Base-by-base conservation (phyloP, 371 early-diverging fungal genomes). In the Mucor mucedo region DNA sequence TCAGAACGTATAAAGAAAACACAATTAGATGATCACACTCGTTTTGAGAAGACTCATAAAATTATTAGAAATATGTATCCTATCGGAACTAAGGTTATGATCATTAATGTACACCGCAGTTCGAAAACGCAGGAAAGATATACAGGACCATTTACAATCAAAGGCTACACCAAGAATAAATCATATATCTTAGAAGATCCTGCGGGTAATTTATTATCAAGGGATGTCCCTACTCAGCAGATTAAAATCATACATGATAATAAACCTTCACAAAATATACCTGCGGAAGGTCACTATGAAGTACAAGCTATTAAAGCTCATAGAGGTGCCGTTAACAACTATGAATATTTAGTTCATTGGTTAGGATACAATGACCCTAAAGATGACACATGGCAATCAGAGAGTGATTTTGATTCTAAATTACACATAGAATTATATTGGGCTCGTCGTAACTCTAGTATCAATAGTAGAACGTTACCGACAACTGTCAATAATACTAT, bases 181-280 rank as follows among this genome's bases (percentile, higher is more conserved):
- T 29, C 27, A 33, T 55, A 62, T 28, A 48, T 49, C 0, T n/a
- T 62, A 33, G 21, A 5, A 2, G 62, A 62, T 39, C 13, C n/a
- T 14, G 42, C 54, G 9, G 38, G 21, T 5, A 29, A 53, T 3
- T 35, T 62, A 5, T 14, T 62, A 38, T 39, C 55, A 8, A 14
- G 62, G 0, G 48, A 62, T 47, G 39, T 62, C 3, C 47, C 62
- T 48, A 62, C 62, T 4, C 59, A 58, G 8, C 56, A 55, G 38
- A 54, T 54, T n/a, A 54, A 40, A 16, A 4, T 54, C 2, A 39
- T 54, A 39, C 13, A 54, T 3, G 4, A 38, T 1, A 32, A 40
- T 16, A 11, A 13, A 39, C 16, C 32, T 4, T 41, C 55, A 9
- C 55, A 39, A 9, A 40, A 38, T 9, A 38, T 7, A 1, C 5